Percentiles rank a stretch among this genome's conserved stretches.
Evolutionary conservation across 495 filamentous ascomycete genomes (phyloP).

Genomic region (Xylaria longipes): DNA sequence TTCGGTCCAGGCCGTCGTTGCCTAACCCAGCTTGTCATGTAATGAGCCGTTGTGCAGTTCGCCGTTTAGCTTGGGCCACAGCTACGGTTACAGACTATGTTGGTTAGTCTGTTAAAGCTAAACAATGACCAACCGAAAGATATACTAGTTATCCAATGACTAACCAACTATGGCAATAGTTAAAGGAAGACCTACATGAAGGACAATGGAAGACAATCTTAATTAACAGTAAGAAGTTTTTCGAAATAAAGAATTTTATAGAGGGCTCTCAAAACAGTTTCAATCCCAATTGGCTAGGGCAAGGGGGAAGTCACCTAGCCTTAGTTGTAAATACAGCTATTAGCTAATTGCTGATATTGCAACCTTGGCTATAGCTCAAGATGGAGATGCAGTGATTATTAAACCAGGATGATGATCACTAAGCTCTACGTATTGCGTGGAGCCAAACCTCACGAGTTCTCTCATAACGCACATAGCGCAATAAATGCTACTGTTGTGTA

Average conservation of each 20-base stretch:
- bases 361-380: not conserved
- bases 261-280: not conserved
- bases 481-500: not conserved
- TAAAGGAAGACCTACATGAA: not conserved
- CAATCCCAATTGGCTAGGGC: not conserved
- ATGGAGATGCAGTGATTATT: conserved; percentile 9
- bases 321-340: not conserved
- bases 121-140: not conserved
- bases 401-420: conserved; percentile 11
- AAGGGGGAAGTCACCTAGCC: not conserved
- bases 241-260: not conserved
- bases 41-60: conserved; percentile 2
- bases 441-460: not conserved
- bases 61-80: not conserved
- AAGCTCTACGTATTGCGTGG: not conserved
- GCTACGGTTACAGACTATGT: not conserved
- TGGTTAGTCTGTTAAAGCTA: not conserved
- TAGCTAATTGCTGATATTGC: not conserved
- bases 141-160: not conserved
- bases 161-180: conserved; percentile 1
- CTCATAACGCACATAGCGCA: not conserved
- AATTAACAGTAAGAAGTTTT: not conserved
- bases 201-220: not conserved
- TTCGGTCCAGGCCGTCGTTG: not conserved
- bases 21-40: not conserved